Base-by-base conservation (phyloP, 768 basidiomycete genomes). In the Leccinum variicolor region DNA sequence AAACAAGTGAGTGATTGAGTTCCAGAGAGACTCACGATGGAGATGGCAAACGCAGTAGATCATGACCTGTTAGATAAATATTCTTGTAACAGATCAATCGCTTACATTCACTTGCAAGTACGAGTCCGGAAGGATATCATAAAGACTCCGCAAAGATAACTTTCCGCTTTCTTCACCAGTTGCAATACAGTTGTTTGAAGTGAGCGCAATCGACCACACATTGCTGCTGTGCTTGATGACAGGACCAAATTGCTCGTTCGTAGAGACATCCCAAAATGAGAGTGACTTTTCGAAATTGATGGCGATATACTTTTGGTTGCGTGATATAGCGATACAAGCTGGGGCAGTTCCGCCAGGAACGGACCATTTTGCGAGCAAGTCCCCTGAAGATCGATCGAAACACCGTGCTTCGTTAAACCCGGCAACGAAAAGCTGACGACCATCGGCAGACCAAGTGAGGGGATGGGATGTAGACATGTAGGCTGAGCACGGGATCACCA, bases 251-350 rank as follows among this genome's bases (percentile, higher is more conserved):
- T 50, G 57, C 31, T 13, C 10, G 25, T 36, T 17, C 0, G 39
- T 45, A 28, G 48, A 11, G 9, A 25, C 17, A 17, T 58, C 48
- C 57, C 57, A 58, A 23, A 58, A 57, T 4, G 47, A 57, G 13
- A 57, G 8, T 1, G 47, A 17, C 4, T 53, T 4, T n/a, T 17
- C 3, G 2, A 45, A 23, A 1, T 13, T 13, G 28, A 50, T 23
- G 13, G 19, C 28, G 33, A 21, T 8, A 39, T 49, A 57, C 19
- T 26, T 52, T 29, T 21, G 28, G 15, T 29, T 47, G 39, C 13
- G 47, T 9, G 57, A 33, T 19, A 53, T 28, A 2, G 13, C 15
- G 29, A 57, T 41, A 6, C 34, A 57, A 41, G 28, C 15, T 2
- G 33, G 39, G 13, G 25, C 19, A 19, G 15, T 25, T 23, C 19